Evolutionary conservation across 768 basidiomycete genomes (phyloP).

Genomic region (Kondoa malvinella): DNA sequence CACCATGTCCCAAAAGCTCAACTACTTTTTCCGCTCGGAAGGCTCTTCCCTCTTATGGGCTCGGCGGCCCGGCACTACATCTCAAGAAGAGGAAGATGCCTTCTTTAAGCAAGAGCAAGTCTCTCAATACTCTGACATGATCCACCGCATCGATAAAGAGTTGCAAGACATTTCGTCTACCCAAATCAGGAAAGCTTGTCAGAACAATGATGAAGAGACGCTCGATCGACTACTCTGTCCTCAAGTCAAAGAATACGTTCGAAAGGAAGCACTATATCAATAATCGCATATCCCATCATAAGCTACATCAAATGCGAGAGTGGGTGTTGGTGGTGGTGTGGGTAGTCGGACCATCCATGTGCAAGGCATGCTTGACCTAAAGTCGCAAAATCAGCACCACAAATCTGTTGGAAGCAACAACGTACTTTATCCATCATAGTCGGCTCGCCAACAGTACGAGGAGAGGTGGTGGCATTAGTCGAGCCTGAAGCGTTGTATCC

Average conservation of each 20-base stretch:
- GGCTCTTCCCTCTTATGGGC: not conserved
- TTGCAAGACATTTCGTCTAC: not conserved
- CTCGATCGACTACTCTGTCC: not conserved
- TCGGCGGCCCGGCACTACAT: not conserved
- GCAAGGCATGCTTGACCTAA: too few species aligned
- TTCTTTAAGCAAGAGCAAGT: constrained; percentile 1
- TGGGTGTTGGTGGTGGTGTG: too few species aligned
- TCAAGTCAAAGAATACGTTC: not conserved
- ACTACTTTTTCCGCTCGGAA: not conserved
- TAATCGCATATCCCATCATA: too few species aligned
- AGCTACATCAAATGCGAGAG: too few species aligned
- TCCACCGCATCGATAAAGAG: not conserved
- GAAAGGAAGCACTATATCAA: not conserved
- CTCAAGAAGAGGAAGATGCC: not conserved
- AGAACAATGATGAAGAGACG: not conserved
- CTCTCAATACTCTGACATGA: not conserved
- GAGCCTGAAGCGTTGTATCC: too few species aligned
- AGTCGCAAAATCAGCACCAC: too few species aligned
- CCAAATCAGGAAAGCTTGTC: not conserved
- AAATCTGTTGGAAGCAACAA: too few species aligned
- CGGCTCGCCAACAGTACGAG: too few species aligned
- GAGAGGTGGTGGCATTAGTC: too few species aligned
- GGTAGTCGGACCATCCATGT: too few species aligned
- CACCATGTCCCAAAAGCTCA: not conserved
- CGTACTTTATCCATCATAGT: too few species aligned